Evolutionary conservation across 345 rosid species (phyloP).

Genomic region (Eutrema japonicum): DNA sequence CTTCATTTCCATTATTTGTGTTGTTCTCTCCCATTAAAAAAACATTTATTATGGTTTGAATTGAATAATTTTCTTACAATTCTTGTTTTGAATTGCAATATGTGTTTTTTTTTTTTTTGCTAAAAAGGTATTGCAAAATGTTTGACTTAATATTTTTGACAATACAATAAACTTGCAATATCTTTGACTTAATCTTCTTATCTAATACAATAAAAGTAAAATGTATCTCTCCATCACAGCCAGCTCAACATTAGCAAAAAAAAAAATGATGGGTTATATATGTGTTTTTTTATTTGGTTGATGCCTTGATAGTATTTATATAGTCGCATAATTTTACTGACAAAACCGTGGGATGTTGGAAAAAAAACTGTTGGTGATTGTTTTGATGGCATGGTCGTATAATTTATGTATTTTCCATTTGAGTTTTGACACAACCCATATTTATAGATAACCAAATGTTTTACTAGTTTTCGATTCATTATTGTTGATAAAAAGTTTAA

Average conservation of each 20-base stretch:
- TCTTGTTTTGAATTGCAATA: not conserved
- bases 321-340: not conserved
- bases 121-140: not conserved
- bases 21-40: not conserved
- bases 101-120: too few relatives aligned
- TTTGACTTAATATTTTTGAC: not conserved
- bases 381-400: not conserved
- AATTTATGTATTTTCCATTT: not conserved
- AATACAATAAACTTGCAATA: slow-evolving; percentile 6
- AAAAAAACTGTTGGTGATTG: not conserved
- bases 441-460: not conserved
- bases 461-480: not conserved
- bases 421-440: not conserved
- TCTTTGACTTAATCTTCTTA: not conserved
- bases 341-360: not conserved
- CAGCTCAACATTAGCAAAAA: not conserved
- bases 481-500: not conserved
- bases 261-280: not conserved
- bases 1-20: not conserved
- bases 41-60: not conserved
- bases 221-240: not conserved
- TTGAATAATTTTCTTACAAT: not conserved
- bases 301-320: not conserved
- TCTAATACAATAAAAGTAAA: not conserved
- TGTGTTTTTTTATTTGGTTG: not conserved